These are phyloP conservation scores for Umbellularia californica DNA, from an alignment of 164 flowering plant genomes.

Conservation along the genomic window DNA sequence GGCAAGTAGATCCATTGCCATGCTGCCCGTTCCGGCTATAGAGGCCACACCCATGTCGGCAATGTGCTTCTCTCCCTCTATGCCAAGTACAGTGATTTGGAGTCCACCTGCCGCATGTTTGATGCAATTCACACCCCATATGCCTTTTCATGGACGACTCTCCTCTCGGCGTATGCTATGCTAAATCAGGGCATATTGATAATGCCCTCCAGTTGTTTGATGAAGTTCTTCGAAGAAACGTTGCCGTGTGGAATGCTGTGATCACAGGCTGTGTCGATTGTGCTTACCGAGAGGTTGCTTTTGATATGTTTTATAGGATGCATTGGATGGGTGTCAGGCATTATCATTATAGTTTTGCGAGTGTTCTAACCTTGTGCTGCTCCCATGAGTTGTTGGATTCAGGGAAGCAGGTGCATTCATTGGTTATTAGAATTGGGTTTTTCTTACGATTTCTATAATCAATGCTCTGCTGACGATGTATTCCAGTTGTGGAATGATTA, in stretches of 20 bases:
- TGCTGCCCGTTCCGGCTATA: constrained; percentile 37
- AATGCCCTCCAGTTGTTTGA: constrained; percentile 44
- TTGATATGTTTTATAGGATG: constrained; percentile 52
- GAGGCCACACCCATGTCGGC: constrained; percentile 36
- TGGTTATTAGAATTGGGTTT: constrained; percentile 50
- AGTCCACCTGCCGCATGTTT: constrained; percentile 41
- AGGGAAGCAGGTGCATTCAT: constrained; percentile 58
- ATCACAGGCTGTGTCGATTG: constrained; percentile 60
- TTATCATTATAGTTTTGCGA: constrained; percentile 58
- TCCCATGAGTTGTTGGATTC: constrained; percentile 27
- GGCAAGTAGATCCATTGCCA: constrained; percentile 61
- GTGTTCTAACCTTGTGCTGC: constrained; percentile 60
- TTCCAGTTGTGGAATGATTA: constrained; percentile 34
- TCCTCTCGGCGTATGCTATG: constrained; percentile 53
- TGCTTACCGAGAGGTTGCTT: constrained; percentile 34
- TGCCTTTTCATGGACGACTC: constrained; percentile 64
- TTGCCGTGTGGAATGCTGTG: constrained; percentile 66
- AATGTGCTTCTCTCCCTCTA: constrained; percentile 67
- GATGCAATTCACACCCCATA: constrained; percentile 54
- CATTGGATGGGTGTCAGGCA: constrained; percentile 38
- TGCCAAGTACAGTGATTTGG: constrained; percentile 39
- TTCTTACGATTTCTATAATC: constrained; percentile 42
- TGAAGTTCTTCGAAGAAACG: constrained; percentile 34
- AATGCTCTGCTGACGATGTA: constrained; percentile 73
- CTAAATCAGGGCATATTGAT: constrained; percentile 37